Percentiles rank a stretch among this genome's conserved stretches.
These are phyloP conservation scores for Spizellomyces sp. DNA, from an alignment of 192 early-diverging fungal genomes.

Conservation along the genomic window DNA sequence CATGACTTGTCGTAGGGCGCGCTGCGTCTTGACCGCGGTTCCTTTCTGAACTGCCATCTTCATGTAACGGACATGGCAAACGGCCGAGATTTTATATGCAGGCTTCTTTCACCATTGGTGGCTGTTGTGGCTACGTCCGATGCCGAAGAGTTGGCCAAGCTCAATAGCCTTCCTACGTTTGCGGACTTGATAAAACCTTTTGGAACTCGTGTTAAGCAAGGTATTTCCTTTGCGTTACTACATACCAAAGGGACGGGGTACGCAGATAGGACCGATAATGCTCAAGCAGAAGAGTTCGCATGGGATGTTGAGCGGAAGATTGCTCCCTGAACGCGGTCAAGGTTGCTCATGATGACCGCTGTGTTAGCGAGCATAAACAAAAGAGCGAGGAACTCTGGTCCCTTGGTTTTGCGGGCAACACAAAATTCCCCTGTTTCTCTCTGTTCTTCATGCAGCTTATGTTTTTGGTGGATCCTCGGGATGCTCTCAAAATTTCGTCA, in stretches of 20 bases:
- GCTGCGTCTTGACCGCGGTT: no score
- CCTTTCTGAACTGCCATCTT: no score
- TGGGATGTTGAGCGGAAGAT: not conserved
- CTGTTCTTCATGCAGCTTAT: no score
- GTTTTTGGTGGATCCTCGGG: no score
- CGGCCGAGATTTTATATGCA: conserved; percentile 52
- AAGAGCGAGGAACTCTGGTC: no score
- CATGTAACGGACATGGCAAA: not conserved
- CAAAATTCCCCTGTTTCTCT: no score
- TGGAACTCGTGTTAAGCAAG: conserved; percentile 56
- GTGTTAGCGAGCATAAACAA: no score
- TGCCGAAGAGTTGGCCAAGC: conserved; percentile 60
- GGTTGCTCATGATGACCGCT: no score
- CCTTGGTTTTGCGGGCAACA: no score
- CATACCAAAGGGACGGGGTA: not conserved
- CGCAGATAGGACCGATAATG: not conserved
- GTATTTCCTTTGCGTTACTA: not conserved
- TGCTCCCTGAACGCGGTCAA: not conserved
- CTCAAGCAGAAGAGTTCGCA: not conserved
- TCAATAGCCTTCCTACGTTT: conserved; percentile 61
- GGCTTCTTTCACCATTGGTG: conserved; percentile 62
- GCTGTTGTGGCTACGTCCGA: conserved; percentile 66
- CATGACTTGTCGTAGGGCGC: no score
- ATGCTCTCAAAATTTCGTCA: not conserved
- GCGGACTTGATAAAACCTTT: conserved; percentile 71